phyloP scores from a whole-genome alignment of 1,284 basidiomycete species.

The Pseudozyma sp. region DNA sequence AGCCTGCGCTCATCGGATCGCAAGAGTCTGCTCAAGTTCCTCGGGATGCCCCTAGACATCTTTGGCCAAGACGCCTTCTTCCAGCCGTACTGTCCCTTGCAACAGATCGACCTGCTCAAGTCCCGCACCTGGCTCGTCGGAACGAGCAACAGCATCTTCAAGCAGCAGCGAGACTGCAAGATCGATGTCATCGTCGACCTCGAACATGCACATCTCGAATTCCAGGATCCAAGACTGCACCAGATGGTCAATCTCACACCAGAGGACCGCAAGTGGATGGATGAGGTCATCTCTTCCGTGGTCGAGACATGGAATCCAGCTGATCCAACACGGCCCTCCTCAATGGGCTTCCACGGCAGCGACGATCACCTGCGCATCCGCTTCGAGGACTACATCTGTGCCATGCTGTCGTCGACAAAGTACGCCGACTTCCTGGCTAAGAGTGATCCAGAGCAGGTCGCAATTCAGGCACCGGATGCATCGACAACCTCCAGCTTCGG shows the following conservation, averaged over 20 bases:
- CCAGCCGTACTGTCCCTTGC: conserved; percentile 95
- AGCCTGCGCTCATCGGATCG: conserved; percentile 89
- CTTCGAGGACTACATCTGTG: conserved; percentile 66
- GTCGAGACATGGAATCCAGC: conserved; percentile 64
- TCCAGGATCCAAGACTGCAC: conserved; percentile 80
- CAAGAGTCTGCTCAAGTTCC: conserved; percentile 88
- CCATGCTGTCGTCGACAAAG: conserved; percentile 63
- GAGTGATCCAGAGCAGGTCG: conserved; percentile 41
- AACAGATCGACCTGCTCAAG: conserved; percentile 90
- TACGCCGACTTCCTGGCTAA: conserved; percentile 56
- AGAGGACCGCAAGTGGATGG: conserved; percentile 97
- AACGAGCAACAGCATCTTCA: conserved; percentile 95
- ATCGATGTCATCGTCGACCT: conserved; percentile 88
- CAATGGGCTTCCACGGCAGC: conserved; percentile 66
- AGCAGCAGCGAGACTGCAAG: conserved; percentile 83
- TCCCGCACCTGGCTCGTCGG: conserved; percentile 84
- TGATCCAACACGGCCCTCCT: conserved; percentile 62
- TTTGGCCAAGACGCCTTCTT: conserved; percentile 83
- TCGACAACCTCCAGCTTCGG: conserved; percentile 52
- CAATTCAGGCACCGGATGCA: conserved; percentile 48
- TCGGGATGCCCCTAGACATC: conserved; percentile 85
- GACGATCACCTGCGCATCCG: conserved; percentile 65
- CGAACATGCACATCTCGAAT: conserved; percentile 57
- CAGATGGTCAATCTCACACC: conserved; percentile 83
- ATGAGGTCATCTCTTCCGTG: conserved; percentile 71